These are phyloP conservation scores for Rubroboletus satanas DNA, from an alignment of 768 basidiomycete species.

Conservation along the genomic window DNA sequence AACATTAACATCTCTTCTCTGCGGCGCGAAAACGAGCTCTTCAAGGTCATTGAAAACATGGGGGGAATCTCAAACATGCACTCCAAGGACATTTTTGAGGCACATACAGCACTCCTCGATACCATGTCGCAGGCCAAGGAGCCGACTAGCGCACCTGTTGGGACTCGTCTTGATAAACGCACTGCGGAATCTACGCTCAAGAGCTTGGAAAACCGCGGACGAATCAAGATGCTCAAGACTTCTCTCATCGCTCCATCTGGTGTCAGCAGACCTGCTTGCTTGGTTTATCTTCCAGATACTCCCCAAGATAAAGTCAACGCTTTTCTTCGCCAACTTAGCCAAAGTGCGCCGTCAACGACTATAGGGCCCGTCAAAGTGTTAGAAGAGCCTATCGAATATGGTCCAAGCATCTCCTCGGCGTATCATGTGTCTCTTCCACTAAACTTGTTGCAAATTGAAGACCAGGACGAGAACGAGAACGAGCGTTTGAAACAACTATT, in stretches of 20 bases:
- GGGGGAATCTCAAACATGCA: constrained; percentile 68
- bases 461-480: constrained; percentile 38
- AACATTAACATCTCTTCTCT: constrained; percentile 72
- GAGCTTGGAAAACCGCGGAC: constrained; percentile 59
- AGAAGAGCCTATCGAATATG: constrained; percentile 54
- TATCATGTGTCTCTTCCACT: constrained; percentile 36
- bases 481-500: constrained; percentile 54
- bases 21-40: constrained; percentile 76
- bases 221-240: constrained; percentile 69
- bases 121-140: constrained; percentile 56
- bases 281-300: constrained; percentile 63
- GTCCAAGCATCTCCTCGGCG: constrained; percentile 36
- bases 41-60: constrained; percentile 57
- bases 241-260: constrained; percentile 58
- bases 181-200: constrained; percentile 60
- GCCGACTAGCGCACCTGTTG: constrained; percentile 63
- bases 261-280: constrained; percentile 50
- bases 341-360: constrained; percentile 29
- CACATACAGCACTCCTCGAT: constrained; percentile 61
- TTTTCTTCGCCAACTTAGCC: constrained; percentile 56
- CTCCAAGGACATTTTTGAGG: constrained; percentile 66
- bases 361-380: constrained; percentile 44
- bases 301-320: constrained; percentile 49
- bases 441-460: constrained; percentile 46
- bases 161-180: constrained; percentile 69